Evolutionary conservation across 2,329 filamentous ascomycete species (phyloP), one percentile per base, ranked within the genome.

Genomic region (Trichoderma arundinaceum): DNA sequence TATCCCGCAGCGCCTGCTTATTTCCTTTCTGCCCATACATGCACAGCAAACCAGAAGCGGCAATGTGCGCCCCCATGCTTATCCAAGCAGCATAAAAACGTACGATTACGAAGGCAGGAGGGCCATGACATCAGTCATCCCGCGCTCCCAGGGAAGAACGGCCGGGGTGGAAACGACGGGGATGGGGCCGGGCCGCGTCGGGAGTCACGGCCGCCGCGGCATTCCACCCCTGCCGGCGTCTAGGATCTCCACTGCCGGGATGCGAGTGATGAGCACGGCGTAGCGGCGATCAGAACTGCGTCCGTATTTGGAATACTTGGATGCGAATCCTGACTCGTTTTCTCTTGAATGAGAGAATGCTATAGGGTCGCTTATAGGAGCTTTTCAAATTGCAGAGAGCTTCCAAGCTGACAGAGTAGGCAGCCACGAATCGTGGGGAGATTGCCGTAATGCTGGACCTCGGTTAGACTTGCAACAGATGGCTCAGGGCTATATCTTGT

Each of bases 161-260:
- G 35, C 57, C 33, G 57, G 57, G 57, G 22, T 17, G 46, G 35
- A 41, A 35, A 35, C 58, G 48, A 39, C 49, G 32, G 49, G 49
- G 49, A 17, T 38, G 32, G n/a, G n/a, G 49, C 49, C n/a, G 49
- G 32, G n/a, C 58, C 58, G 22, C 41, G 12, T 61, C 58, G 58
- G 58, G 38, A 58, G 43, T 58, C 43, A n/a, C 39, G 28, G 43
- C 54, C 54, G n/a, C n/a, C n/a, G n/a, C n/a, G n/a, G n/a, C n/a
- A n/a, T n/a, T 58, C n/a, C 58, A 52, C 58, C 48, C 44, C 28
- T 59, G 56, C 32, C 32, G 17, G 32, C 41, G 43, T 15, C 33
- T 39, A 5, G 35, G 35, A 8, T 38, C 49, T 10, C 28, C 22
- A 17, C 22, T 52, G 28, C 28, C 58, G 46, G 46, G 15, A 10